phyloP scores from a whole-genome alignment of 1,139 yeast species.

The Geotrichum restrictum region DNA sequence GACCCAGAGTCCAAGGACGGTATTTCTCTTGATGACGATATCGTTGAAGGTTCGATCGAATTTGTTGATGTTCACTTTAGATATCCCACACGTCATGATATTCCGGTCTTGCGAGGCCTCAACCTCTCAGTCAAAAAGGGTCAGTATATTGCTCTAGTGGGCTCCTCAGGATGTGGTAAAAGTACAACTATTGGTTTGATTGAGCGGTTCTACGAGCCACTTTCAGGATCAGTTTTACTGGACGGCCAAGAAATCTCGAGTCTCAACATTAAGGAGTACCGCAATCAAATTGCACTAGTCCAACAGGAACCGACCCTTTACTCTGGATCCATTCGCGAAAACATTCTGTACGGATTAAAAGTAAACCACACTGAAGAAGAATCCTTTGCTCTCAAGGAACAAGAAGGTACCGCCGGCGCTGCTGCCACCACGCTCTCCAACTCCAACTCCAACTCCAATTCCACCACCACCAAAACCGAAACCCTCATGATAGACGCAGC shows the following conservation, averaged over 20 bases:
- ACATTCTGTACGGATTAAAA: slow-evolving; percentile 65
- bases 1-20: slow-evolving; percentile 54
- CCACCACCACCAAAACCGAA: slow-evolving; percentile 50
- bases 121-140: slow-evolving; percentile 69
- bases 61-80: slow-evolving; percentile 66
- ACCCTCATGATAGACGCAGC: slow-evolving; percentile 55
- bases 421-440: too few relatives aligned
- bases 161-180: slow-evolving; percentile 94
- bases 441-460: too few relatives aligned
- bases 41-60: slow-evolving; percentile 52
- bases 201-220: slow-evolving; percentile 74
- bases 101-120: slow-evolving; percentile 62
- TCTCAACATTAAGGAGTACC: slow-evolving; percentile 66
- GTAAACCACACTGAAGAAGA: slow-evolving; percentile 39
- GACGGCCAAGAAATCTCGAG: slow-evolving; percentile 69
- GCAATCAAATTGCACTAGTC: slow-evolving; percentile 76
- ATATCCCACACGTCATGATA: slow-evolving; percentile 80
- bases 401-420: background rate
- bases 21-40: slow-evolving; percentile 33
- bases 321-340: slow-evolving; percentile 82
- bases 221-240: slow-evolving; percentile 57
- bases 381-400: slow-evolving; percentile 2
- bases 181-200: slow-evolving; percentile 84
- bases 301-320: slow-evolving; percentile 79
- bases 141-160: slow-evolving; percentile 87